Evolutionary conservation across 768 basidiomycete genomes (phyloP).

Genomic region (Psilocybe cyanescens): DNA sequence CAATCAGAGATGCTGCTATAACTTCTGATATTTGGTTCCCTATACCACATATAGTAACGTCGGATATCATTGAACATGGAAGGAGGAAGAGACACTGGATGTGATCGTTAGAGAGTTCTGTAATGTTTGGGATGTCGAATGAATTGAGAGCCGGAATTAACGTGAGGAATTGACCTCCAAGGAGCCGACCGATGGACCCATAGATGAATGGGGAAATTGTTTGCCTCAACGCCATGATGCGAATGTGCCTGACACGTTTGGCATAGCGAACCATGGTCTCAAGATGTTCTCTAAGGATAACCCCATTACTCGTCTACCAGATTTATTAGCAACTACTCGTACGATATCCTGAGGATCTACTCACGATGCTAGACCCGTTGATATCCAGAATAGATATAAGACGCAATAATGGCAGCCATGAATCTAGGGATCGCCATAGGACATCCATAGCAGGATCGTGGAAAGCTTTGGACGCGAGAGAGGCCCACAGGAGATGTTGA

Average conservation of each 20-base stretch:
- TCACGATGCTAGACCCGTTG: neutral
- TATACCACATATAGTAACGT: too few species aligned
- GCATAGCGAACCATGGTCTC: neutral
- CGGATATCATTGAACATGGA: too few species aligned
- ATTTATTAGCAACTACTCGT: too few species aligned
- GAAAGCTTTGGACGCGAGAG: neutral
- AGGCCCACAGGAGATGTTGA: slow-evolving; percentile 6
- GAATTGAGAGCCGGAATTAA: neutral
- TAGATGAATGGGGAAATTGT: neutral
- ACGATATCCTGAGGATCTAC: too few species aligned
- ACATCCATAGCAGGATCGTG: neutral
- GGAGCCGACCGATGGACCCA: neutral
- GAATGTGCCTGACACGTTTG: neutral
- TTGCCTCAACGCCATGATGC: neutral
- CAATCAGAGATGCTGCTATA: too few species aligned
- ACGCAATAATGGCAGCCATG: neutral
- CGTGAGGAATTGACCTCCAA: neutral
- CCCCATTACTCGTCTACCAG: neutral
- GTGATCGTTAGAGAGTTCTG: neutral
- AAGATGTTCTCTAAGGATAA: neutral
- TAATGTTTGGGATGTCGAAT: neutral
- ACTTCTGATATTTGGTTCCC: too few species aligned
- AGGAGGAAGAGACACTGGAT: neutral
- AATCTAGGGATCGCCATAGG: slow-evolving; percentile 1
- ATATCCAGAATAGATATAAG: neutral